Evolutionary conservation across 768 basidiomycete species (phyloP).

Genomic region (Scleroderma citrinum): DNA sequence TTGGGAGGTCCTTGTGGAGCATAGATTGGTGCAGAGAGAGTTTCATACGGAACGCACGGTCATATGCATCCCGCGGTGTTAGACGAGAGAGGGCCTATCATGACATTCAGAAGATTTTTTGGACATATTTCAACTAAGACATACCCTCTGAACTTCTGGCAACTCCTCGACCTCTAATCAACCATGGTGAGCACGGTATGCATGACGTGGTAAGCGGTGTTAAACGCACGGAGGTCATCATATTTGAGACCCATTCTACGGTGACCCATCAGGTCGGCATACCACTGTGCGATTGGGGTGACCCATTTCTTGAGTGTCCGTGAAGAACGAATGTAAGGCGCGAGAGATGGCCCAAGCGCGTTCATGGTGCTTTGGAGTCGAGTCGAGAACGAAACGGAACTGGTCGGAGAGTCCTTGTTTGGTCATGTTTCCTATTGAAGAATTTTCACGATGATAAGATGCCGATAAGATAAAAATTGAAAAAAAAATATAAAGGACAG

Average conservation of each 20-base stretch:
- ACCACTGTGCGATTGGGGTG: constrained; percentile 78
- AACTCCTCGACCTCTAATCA: constrained; percentile 69
- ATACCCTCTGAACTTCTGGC: constrained; percentile 70
- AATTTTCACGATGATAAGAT: constrained; percentile 25
- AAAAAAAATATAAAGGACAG: constrained; percentile 15
- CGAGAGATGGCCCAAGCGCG: constrained; percentile 67
- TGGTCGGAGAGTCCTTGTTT: constrained; percentile 33
- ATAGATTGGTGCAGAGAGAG: constrained; percentile 70
- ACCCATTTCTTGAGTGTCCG: constrained; percentile 61
- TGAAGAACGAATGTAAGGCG: constrained; percentile 66
- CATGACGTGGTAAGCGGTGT: neutral
- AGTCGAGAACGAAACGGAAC: constrained; percentile 20
- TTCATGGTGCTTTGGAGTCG: constrained; percentile 28
- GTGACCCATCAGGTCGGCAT: constrained; percentile 76
- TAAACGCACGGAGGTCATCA: constrained; percentile 84
- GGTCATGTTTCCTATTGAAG: constrained; percentile 32
- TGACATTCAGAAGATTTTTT: neutral
- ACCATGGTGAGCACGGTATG: neutral
- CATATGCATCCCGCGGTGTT: constrained; percentile 73
- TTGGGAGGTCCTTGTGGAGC: constrained; percentile 72
- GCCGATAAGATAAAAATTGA: constrained; percentile 30
- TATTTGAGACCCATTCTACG: constrained; percentile 85
- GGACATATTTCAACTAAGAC: constrained; percentile 12
- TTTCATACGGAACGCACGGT: constrained; percentile 87
- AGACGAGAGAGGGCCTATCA: constrained; percentile 78